Evolutionary conservation across 768 basidiomycete species (phyloP), one percentile per base, ranked within the genome.

Genomic region (Glaciozyma antarctica): DNA sequence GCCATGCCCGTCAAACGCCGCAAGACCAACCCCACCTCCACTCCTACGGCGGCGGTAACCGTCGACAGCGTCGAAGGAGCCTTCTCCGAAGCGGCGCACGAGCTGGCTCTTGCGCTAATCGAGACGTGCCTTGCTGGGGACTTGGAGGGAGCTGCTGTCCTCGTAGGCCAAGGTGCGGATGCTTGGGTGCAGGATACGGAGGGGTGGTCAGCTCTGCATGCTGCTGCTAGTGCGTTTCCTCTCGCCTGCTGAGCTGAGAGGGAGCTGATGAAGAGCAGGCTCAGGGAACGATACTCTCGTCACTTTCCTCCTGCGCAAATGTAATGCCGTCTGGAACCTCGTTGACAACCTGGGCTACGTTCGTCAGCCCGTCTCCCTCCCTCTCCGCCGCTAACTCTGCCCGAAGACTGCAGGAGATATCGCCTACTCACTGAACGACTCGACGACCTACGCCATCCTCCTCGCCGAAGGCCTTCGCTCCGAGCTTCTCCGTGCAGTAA

Each of bases 401-500:
- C 44, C 28, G 41, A 83, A 86, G 72, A 94, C 90, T 12, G 89
- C 95, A 1, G 92, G 86, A 13, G 94, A 97, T 71, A 83, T 98
- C 58, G 87, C 91, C 16, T 79, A 91, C 38, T 94, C 91, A 12
- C 81, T 88, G 76, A 93, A 94, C 71, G 82, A 92, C 71, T 77
- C 79, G 62, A 78, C 78, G 47, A 85, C 85, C 21, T 98, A 97
- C 76, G 82, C 79, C 26, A 73, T 84, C 59, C 87, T 99, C 56
- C 83, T 90, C n/a, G 86, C 94, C 77, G 88, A 94, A 62, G 95
- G 94, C 12, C 85, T 98, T 64, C 85, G 94, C 63, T 82, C 88
- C 77, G 92, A 93, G 89, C 68, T 73, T 80, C 77, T 75, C 6
- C 51, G 61, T 34, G 61, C 68, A 60, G 66, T 58, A 34, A 71